A percentile compares a stretch with the other conserved stretches of the same genome.
These are phyloP conservation scores for Lactarius tabidus DNA, from an alignment of 768 basidiomycete genomes.

Conservation along the genomic window DNA sequence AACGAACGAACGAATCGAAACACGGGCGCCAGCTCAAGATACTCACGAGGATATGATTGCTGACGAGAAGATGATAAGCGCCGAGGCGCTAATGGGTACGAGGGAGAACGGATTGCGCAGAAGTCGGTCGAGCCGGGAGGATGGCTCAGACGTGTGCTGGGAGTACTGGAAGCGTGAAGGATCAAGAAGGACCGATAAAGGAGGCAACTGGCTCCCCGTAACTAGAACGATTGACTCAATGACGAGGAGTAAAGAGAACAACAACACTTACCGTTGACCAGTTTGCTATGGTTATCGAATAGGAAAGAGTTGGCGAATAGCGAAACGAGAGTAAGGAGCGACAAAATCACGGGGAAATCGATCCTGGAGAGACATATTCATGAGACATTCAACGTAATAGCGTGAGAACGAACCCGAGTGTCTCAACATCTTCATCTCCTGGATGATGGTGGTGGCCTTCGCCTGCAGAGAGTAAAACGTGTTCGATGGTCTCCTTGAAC, in stretches of 20 bases:
- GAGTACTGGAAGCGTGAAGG: constrained; percentile 38
- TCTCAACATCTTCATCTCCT: constrained; percentile 46
- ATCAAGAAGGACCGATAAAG: constrained; percentile 46
- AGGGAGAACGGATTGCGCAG: constrained; percentile 74
- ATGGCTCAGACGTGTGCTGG: constrained; percentile 22
- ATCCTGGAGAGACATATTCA: constrained; percentile 39
- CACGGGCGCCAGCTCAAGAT: neutral
- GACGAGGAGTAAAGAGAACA: neutral
- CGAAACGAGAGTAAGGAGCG: constrained; percentile 52
- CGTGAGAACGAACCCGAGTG: constrained; percentile 37
- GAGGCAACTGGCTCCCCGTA: constrained; percentile 59
- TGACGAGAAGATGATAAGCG: constrained; percentile 51
- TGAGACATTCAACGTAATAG: neutral
- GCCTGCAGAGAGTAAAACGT: constrained; percentile 72
- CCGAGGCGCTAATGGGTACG: constrained; percentile 56
- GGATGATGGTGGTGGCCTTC: constrained; percentile 67
- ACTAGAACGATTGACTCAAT: constrained; percentile 35
- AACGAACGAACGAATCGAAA: neutral
- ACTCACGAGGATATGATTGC: constrained; percentile 55
- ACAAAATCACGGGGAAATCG: constrained; percentile 59
- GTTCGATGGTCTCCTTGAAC: constrained; percentile 95
- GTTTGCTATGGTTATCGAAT: constrained; percentile 60
- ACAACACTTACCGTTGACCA: constrained; percentile 54
- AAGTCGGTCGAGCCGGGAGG: constrained; percentile 22
- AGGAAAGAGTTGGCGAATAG: constrained; percentile 52